Conservation (phyloP, 495 filamentous ascomycete species). For the Penicillium steckii region DNA sequence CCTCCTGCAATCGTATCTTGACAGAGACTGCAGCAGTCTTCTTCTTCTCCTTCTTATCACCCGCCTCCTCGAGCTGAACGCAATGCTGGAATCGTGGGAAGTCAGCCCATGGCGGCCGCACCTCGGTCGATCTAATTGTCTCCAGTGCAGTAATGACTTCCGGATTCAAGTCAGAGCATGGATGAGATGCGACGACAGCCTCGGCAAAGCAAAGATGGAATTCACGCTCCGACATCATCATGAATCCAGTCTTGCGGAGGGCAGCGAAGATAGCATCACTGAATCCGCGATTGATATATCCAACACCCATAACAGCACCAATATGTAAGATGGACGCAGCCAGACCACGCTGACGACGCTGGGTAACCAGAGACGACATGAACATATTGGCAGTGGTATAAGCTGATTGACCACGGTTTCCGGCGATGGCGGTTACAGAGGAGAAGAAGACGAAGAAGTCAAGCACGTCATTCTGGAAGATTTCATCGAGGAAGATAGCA, state of each 20-base stretch:
- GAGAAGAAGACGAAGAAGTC: slow-evolving; percentile 65
- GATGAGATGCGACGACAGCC: too few relatives aligned
- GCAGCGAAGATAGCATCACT: not conserved
- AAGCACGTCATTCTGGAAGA: slow-evolving; percentile 31
- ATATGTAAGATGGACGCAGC: slow-evolving; percentile 17
- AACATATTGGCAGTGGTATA: slow-evolving; percentile 60
- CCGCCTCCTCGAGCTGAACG: too few relatives aligned
- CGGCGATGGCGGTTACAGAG: slow-evolving; percentile 50
- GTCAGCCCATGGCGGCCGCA: too few relatives aligned
- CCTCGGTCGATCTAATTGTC: too few relatives aligned
- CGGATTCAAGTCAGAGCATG: too few relatives aligned
- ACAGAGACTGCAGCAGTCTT: too few relatives aligned
- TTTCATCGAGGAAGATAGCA: slow-evolving; percentile 23
- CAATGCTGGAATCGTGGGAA: too few relatives aligned
- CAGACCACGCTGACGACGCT: slow-evolving; percentile 30
- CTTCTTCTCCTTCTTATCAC: too few relatives aligned
- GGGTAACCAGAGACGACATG: slow-evolving; percentile 28
- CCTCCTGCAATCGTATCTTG: too few relatives aligned
- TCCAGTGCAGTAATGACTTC: too few relatives aligned
- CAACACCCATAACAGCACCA: slow-evolving; percentile 2
- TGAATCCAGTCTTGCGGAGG: not conserved
- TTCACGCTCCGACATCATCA: not conserved
- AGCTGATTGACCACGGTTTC: slow-evolving; percentile 56
- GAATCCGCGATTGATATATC: not conserved
- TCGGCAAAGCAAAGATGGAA: too few relatives aligned